A percentile compares a stretch with the other conserved stretches of the same genome.
phyloP scores from a whole-genome alignment of 2,329 filamentous ascomycete species.

The Geoglossum cookeanum region DNA sequence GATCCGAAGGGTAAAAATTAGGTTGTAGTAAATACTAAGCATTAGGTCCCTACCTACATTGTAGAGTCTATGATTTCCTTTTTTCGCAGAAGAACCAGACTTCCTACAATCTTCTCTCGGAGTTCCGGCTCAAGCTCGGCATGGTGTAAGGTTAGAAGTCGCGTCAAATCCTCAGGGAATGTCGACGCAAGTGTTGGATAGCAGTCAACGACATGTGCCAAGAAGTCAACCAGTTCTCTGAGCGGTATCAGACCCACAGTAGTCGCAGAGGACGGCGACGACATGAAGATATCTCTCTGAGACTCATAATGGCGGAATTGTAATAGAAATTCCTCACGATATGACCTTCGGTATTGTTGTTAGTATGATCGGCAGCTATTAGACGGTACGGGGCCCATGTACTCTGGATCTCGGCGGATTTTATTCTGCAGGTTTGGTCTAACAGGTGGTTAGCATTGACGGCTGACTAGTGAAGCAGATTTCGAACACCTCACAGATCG shows the following conservation, averaged over 20 bases:
- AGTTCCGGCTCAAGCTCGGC: constrained; percentile 64
- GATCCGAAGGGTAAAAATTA: constrained; percentile 4
- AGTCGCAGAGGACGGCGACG: constrained; percentile 59
- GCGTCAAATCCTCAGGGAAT: constrained; percentile 66
- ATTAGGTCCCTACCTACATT: constrained; percentile 23
- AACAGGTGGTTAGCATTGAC: constrained; percentile 8
- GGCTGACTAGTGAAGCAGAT: not conserved
- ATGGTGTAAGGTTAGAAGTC: constrained; percentile 67
- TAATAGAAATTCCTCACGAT: constrained; percentile 70
- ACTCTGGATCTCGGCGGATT: constrained; percentile 69
- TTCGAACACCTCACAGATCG: constrained; percentile 40
- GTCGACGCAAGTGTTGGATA: constrained; percentile 62
- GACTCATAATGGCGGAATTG: constrained; percentile 87
- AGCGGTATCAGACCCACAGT: constrained; percentile 66
- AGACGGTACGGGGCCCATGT: constrained; percentile 17
- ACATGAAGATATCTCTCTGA: constrained; percentile 77
- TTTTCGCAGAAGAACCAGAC: constrained; percentile 66
- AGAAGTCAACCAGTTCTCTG: constrained; percentile 79
- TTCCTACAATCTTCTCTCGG: constrained; percentile 85
- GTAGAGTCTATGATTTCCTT: constrained; percentile 85
- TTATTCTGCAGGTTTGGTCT: constrained; percentile 80
- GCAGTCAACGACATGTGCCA: constrained; percentile 84
- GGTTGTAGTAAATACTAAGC: constrained; percentile 6
- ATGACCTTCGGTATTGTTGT: constrained; percentile 37
- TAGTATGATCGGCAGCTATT: not conserved